Evolutionary conservation across 2,329 filamentous ascomycete genomes (phyloP).

Genomic region (Sclerotinia spermophila): DNA sequence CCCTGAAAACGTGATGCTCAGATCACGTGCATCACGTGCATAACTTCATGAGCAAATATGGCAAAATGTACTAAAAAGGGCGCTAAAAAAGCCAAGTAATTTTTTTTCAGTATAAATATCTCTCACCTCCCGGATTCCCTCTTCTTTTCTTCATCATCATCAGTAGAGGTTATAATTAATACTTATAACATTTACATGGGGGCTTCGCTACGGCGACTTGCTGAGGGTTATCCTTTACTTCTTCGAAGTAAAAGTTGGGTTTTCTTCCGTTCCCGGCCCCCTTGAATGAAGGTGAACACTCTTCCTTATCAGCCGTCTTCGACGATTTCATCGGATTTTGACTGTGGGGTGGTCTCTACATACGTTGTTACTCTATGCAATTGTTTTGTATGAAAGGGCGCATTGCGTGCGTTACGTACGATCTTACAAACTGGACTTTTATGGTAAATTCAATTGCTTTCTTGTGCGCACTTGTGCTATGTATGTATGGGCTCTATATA

Average conservation of each 20-base stretch:
- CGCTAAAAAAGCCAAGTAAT: constrained; percentile 17
- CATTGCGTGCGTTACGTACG: background rate
- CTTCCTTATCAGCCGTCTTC: constrained; percentile 43
- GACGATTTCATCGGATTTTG: constrained; percentile 39
- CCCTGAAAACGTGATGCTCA: background rate
- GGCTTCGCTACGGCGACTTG: constrained; percentile 42
- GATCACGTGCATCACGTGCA: background rate
- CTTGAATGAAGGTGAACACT: constrained; percentile 41
- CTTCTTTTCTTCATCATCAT: constrained; percentile 34
- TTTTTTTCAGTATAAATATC: constrained; percentile 21
- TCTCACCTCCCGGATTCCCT: background rate
- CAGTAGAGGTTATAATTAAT: constrained; percentile 41
- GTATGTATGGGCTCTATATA: background rate
- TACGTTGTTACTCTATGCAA: constrained; percentile 9
- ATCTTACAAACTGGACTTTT: background rate
- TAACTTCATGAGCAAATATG: background rate
- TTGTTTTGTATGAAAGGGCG: background rate
- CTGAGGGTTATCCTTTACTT: constrained; percentile 39
- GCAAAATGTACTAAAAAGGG: background rate
- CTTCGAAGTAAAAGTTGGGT: constrained; percentile 34
- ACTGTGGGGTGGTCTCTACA: constrained; percentile 46
- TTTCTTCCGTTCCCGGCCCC: constrained; percentile 44
- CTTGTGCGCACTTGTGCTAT: background rate
- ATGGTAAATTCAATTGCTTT: background rate
- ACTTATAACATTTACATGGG: constrained; percentile 39